Base-by-base conservation (phyloP, 202 grass and related monocot species). In the Carex arenaria region DNA sequence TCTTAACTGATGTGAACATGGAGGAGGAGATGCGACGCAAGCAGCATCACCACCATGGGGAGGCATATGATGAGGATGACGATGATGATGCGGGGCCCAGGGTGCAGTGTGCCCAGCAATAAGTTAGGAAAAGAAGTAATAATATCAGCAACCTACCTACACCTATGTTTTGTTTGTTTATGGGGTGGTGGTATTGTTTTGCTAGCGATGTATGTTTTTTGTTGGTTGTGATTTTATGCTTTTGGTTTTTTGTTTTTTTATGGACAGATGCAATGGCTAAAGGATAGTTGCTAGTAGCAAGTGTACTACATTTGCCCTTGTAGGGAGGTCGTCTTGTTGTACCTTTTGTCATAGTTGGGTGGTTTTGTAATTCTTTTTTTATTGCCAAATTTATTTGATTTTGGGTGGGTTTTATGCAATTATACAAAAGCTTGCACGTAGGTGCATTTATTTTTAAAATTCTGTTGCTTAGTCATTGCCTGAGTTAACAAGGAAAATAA, bases 51-150 rank as follows among this genome's bases (percentile, higher is more conserved):
- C 87, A 63, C 72, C 88, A 73, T 12, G 87, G 94, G 40, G 91
- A 98, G 79, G 95, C 91, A 15, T 93, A 90, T 54, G 93, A 95
- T 1, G 91, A 98, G 13, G 92, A 95, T 3, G 93, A 92, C 0
- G 92, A 91, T 55, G 87, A 86, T 36, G 85, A 86, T 45, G 85
- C 38, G 10, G 89, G 54, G 42, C 92, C 93, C 10, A 90, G 95
- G 67, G 91, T 98, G 15, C 95, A 95, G 76, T 98, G 95, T 79
- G 95, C 95, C 62, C 95, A 98, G 78, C 93, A 98, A 86, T 95
- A 90, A 77, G 17, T 82, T 81, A 60, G 22, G 10, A 51, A 10
- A n/a, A 32, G 0, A 7, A n/a, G 7, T 78, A 38, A 60, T 78
- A 60, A 60, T 9, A 40, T 20, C 31, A 2, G 17, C 54, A 19